These are phyloP conservation scores for Aquanectria penicillioides DNA, from an alignment of 2,329 filamentous ascomycete genomes.

Conservation along the genomic window DNA sequence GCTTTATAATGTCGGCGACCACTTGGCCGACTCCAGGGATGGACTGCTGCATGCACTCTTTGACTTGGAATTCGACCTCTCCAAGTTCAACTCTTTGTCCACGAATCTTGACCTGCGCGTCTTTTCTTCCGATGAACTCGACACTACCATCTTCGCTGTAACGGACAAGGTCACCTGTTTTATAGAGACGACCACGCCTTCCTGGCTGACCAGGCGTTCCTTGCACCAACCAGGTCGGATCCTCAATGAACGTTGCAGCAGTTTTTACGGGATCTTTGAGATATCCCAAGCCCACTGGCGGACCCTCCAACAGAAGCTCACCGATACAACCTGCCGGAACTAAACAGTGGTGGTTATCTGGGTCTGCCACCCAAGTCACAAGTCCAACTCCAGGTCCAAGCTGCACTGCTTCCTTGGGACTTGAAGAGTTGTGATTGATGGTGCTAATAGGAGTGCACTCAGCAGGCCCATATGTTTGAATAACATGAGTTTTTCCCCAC, in stretches of 20 bases:
- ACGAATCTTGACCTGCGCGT: constrained; percentile 25
- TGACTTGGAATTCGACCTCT: constrained; percentile 16
- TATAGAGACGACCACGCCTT: constrained; percentile 46
- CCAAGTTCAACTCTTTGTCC: constrained; percentile 25
- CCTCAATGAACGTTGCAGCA: constrained; percentile 43
- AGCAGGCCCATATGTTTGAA: constrained; percentile 20
- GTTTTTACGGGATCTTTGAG: constrained; percentile 49
- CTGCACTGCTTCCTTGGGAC: neutral
- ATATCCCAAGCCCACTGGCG: constrained; percentile 60
- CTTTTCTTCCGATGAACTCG: constrained; percentile 41
- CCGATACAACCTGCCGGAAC: constrained; percentile 46
- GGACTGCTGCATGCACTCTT: neutral
- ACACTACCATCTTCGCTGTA: constrained; percentile 53
- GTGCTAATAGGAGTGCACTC: constrained; percentile 17
- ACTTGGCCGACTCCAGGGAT: neutral
- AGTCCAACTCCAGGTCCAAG: constrained; percentile 17
- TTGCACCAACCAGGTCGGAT: constrained; percentile 49
- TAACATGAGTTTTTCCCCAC: neutral
- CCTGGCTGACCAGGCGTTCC: neutral
- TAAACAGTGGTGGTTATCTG: constrained; percentile 32
- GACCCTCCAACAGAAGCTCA: constrained; percentile 58
- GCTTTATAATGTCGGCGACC: neutral
- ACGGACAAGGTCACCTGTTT: constrained; percentile 58
- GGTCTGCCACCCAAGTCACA: constrained; percentile 37
- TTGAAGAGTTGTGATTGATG: neutral